phyloP scores from a whole-genome alignment of 305 asterid species.

The Galium porrigens region DNA sequence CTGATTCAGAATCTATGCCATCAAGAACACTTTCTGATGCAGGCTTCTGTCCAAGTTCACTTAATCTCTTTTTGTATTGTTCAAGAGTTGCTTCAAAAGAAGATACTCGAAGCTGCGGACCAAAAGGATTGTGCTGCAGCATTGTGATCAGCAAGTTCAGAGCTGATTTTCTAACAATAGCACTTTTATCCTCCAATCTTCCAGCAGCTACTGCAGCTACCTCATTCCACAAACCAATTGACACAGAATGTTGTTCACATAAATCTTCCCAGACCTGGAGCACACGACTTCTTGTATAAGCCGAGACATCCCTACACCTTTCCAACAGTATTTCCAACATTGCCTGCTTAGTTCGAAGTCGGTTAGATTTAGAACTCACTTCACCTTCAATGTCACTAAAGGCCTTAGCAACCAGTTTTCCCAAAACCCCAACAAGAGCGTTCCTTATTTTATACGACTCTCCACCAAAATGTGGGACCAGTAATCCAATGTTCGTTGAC shows the following conservation, averaged over 20 bases:
- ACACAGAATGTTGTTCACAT: conserved; percentile 76
- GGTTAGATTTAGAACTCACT: conserved; percentile 60
- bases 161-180: conserved; percentile 89
- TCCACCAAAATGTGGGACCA: conserved; percentile 89
- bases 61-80: conserved; percentile 69
- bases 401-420: conserved; percentile 77
- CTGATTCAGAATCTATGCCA: conserved; percentile 32
- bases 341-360: conserved; percentile 83
- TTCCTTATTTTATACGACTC: conserved; percentile 92
- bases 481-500: conserved; percentile 67
- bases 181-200: conserved; percentile 87
- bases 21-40: conserved; percentile 27
- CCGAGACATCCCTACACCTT: conserved; percentile 85
- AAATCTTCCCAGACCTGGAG: conserved; percentile 96
- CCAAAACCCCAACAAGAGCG: conserved; percentile 82
- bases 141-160: conserved; percentile 75
- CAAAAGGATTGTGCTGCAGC: conserved; percentile 97
- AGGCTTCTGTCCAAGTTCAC: conserved; percentile 47
- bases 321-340: conserved; percentile 89
- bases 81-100: conserved; percentile 87
- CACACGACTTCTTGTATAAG: conserved; percentile 89
- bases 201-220: conserved; percentile 83
- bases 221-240: conserved; percentile 94
- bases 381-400: conserved; percentile 71
- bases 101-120: conserved; percentile 71